phyloP scores from a whole-genome alignment of 495 filamentous ascomycete genomes.

The Penicillium samsonianum region DNA sequence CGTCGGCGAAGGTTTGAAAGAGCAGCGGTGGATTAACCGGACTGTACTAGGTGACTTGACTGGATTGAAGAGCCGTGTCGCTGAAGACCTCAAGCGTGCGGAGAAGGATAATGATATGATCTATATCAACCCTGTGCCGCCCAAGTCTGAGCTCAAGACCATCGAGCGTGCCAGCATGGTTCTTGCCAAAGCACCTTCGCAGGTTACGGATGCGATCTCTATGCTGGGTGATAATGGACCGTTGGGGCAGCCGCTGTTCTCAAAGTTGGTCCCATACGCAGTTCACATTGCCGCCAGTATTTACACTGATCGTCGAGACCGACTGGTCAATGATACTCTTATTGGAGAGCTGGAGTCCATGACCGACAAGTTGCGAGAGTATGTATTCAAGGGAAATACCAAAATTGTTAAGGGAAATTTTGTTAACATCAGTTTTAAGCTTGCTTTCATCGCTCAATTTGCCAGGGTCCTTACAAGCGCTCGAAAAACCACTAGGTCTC shows the following conservation, averaged over 20 bases:
- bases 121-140: slow-evolving; percentile 80
- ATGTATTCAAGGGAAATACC: slow-evolving; percentile 20
- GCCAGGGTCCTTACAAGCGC: slow-evolving; percentile 87
- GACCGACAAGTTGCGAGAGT: slow-evolving; percentile 77
- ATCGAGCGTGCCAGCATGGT: slow-evolving; percentile 92
- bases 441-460: slow-evolving; percentile 81
- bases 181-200: slow-evolving; percentile 71
- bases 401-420: neutral
- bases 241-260: slow-evolving; percentile 82
- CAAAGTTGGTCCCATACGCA: slow-evolving; percentile 91
- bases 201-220: slow-evolving; percentile 76
- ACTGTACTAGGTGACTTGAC: slow-evolving; percentile 80
- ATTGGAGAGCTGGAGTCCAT: slow-evolving; percentile 82
- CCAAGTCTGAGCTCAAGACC: slow-evolving; percentile 82
- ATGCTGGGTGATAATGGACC: slow-evolving; percentile 77
- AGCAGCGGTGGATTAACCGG: slow-evolving; percentile 82
- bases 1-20: slow-evolving; percentile 84
- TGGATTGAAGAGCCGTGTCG: slow-evolving; percentile 75
- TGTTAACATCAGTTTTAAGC: slow-evolving; percentile 31
- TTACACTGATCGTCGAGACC: slow-evolving; percentile 88
- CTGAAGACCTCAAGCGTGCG: slow-evolving; percentile 85
- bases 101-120: slow-evolving; percentile 97
- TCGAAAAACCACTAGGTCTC: slow-evolving; percentile 93
- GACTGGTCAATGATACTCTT: slow-evolving; percentile 81
- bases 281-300: slow-evolving; percentile 94